phyloP scores from a whole-genome alignment of 371 early-diverging fungal species.

The Parasitella parasitica region DNA sequence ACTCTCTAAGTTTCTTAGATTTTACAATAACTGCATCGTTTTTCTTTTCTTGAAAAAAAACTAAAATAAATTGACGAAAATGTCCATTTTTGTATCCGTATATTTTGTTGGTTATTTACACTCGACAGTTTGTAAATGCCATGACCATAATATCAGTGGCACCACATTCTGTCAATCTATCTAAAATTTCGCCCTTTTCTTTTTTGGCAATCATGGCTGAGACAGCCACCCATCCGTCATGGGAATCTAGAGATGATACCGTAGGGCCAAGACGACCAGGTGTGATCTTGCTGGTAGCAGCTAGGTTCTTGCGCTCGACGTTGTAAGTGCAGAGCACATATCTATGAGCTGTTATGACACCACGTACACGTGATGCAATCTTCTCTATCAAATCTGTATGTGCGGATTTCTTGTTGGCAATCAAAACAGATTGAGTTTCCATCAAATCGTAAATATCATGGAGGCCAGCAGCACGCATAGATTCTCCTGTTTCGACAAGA shows the following conservation, averaged over 20 bases:
- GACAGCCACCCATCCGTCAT: conserved; percentile 87
- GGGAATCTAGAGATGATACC: conserved; percentile 80
- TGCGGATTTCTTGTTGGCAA: conserved; percentile 65
- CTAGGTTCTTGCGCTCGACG: conserved; percentile 62
- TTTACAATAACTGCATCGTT: background rate
- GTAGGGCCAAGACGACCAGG: conserved; percentile 95
- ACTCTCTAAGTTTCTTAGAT: conserved; percentile 14
- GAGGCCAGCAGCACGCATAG: conserved; percentile 97
- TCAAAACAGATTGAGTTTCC: conserved; percentile 85
- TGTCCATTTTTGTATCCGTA: background rate
- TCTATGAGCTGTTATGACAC: conserved; percentile 85
- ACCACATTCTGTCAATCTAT: conserved; percentile 83
- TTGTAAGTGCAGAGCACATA: conserved; percentile 93
- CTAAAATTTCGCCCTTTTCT: conserved; percentile 85
- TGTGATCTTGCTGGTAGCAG: conserved; percentile 71
- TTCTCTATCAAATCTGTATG: conserved; percentile 71
- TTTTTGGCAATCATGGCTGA: conserved; percentile 85
- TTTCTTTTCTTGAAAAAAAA: background rate
- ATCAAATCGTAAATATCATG: conserved; percentile 82
- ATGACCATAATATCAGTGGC: conserved; percentile 91
- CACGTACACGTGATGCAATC: conserved; percentile 82
- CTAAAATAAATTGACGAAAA: background rate
- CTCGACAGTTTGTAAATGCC: conserved; percentile 78
- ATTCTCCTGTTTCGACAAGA: conserved; percentile 91
- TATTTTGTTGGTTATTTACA: conserved; percentile 29